These are phyloP conservation scores for Amanita rimosa DNA, from an alignment of 768 basidiomycete species.

Conservation along the genomic window DNA sequence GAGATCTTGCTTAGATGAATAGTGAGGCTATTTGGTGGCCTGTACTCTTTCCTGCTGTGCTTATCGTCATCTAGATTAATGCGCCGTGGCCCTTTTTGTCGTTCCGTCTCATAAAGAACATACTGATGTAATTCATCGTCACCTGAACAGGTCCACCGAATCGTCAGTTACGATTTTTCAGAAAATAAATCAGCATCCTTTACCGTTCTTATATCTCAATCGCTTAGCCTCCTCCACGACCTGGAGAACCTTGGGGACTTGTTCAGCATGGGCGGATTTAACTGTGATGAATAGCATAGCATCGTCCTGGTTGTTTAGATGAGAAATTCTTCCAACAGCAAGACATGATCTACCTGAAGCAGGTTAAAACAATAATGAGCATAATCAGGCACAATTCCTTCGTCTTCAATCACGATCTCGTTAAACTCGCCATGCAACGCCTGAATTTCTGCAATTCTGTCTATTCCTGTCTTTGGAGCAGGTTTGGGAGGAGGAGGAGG, in stretches of 20 bases:
- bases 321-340: neutral
- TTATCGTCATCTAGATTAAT: constrained; percentile 63
- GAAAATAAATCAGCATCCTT: constrained; percentile 8
- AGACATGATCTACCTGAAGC: constrained; percentile 35
- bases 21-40: constrained; percentile 54
- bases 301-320: constrained; percentile 41
- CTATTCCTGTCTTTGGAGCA: constrained; percentile 51
- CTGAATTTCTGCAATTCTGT: constrained; percentile 65
- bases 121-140: constrained; percentile 66
- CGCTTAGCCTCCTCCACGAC: constrained; percentile 76
- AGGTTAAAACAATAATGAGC: constrained; percentile 54
- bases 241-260: constrained; percentile 71
- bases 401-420: constrained; percentile 59
- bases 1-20: constrained; percentile 80
- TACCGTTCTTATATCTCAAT: constrained; percentile 65
- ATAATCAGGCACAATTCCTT: constrained; percentile 55
- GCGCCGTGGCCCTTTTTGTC: constrained; percentile 44
- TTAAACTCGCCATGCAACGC: constrained; percentile 58
- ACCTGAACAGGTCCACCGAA: constrained; percentile 18
- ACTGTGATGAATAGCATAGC: constrained; percentile 74
- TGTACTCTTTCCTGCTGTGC: constrained; percentile 32
- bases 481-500: constrained; percentile 45
- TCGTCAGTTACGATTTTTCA: constrained; percentile 1
- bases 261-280: constrained; percentile 44
- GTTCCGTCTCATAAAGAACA: constrained; percentile 51